Base-by-base conservation (phyloP, 768 basidiomycete species). In the Xerocomellus dryophilus region DNA sequence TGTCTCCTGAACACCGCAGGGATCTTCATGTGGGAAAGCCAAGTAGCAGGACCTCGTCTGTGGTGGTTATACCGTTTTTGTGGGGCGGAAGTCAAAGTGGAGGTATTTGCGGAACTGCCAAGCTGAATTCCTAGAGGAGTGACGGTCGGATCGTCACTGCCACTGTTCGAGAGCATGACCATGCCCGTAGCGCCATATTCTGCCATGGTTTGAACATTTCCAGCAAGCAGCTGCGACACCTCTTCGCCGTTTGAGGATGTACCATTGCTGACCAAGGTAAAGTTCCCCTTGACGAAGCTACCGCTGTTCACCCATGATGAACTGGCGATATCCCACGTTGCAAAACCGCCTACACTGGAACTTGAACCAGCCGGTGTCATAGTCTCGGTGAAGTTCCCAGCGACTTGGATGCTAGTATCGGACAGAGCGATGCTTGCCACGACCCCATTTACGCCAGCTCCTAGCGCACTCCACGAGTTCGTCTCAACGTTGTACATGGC, bases 171-270 rank as follows among this genome's bases (percentile, higher is more conserved):
- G 20, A 97, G 71, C 71, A 88, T 79, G 42, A 90, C 89, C 67
- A 94, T 79, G 7, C 93, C 94, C 49, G 78, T 81, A 0, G 90
- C 88, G 20, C 90, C 89, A 58, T 85, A 88, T 60, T 76, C 73
- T 49, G 79, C 75, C 31, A 82, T 79, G 5, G 78, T 73, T 2
- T 64, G 61, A 20, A 91, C 74, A 51, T 78, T 86, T 6, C 91
- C 91, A 11, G 89, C 89, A 14, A 93, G 61, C 59, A 85, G 78
- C 67, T 90, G 85, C 0, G 75, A 65, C 17, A 71, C 66, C 11
- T 69, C 60, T 60, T 74, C 69, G 20, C 71, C 69, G 31, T 67
- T 69, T 15, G 68, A 68, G 5, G 81, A 73, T 35, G 87, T 87
- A 41, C 80, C 80, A 49, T 91, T 88, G 23, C 78, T 78, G 18